Percentiles rank a stretch among this genome's conserved stretches.
phyloP scores from a whole-genome alignment of 129 eudicot genomes.

The Chrysanthemum lavandulifolium region DNA sequence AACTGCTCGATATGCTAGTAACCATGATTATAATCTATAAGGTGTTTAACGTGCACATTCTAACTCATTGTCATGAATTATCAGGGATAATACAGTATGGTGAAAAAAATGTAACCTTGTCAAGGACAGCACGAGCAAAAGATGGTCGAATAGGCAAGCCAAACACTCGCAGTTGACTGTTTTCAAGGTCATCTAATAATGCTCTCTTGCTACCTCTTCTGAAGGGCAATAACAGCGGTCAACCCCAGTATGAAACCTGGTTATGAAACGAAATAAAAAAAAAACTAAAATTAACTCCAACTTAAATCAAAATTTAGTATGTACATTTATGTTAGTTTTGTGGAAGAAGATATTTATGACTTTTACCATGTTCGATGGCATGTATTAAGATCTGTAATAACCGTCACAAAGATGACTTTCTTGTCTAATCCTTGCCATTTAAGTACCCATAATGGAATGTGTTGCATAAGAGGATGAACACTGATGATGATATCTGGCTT shows the following conservation, averaged over 20 bases:
- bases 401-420: constrained; percentile 91
- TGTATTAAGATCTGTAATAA: constrained; percentile 88
- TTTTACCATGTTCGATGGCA: constrained; percentile 89
- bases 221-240: constrained; percentile 93
- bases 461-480: constrained; percentile 98
- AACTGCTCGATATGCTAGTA: no score
- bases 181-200: constrained; percentile 60
- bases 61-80: not conserved
- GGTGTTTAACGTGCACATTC: no score
- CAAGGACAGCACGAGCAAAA: constrained; percentile 70
- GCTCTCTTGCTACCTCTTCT: constrained; percentile 86
- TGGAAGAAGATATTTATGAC: constrained; percentile 20
- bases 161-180: constrained; percentile 68
- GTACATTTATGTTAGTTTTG: not conserved
- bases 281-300: no score
- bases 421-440: constrained; percentile 96
- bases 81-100: not conserved
- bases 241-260: constrained; percentile 91
- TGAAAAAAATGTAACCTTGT: constrained; percentile 49
- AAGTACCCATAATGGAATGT: constrained; percentile 88
- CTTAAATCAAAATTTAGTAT: not conserved
- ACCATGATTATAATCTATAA: no score
- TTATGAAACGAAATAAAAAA: not conserved
- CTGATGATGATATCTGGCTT: constrained; percentile 95
- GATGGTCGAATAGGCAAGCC: constrained; percentile 97